Percentiles rank a stretch among this genome's conserved stretches.
Conservation (phyloP, 2,329 filamentous ascomycete species). For the Sporothrix curviconia region DNA sequence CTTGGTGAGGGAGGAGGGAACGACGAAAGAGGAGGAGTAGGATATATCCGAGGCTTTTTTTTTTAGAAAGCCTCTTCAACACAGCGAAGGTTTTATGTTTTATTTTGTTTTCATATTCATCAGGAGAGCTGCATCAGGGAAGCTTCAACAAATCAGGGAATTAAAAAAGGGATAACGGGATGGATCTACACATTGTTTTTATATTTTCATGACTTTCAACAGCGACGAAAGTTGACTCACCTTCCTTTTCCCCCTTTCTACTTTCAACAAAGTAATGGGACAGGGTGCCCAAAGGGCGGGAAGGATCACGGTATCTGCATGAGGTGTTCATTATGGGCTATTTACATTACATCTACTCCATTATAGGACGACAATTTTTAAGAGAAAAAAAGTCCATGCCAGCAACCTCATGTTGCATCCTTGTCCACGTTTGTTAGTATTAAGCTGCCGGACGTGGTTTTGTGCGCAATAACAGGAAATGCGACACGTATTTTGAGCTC, state of each 20-base stretch:
- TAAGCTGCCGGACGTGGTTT: too few species aligned
- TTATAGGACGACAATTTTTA: too few species aligned
- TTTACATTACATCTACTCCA: not conserved
- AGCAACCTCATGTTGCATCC: too few species aligned
- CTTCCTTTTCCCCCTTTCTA: not conserved
- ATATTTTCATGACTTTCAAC: slow-evolving; percentile 4
- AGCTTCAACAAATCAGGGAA: not conserved
- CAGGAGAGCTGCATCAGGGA: too few species aligned
- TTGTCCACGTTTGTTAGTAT: too few species aligned
- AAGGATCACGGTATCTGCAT: not conserved
- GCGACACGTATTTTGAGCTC: too few species aligned
- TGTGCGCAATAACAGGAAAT: too few species aligned
- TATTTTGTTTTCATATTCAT: too few species aligned
- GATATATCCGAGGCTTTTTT: not conserved
- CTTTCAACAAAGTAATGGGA: slow-evolving; percentile 13
- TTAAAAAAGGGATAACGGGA: not conserved
- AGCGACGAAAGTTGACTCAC: slow-evolving; percentile 1
- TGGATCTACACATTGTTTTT: not conserved
- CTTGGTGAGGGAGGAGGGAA: not conserved
- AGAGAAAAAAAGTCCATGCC: too few species aligned
- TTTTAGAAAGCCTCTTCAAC: too few species aligned
- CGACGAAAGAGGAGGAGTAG: not conserved
- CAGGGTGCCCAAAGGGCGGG: not conserved
- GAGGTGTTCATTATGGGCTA: slow-evolving; percentile 2
- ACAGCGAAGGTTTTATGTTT: too few species aligned